Percentiles rank a stretch among this genome's conserved stretches.
These are phyloP conservation scores for Gardenia jasminoides DNA, from an alignment of 257 asterid genomes.

Conservation along the genomic window DNA sequence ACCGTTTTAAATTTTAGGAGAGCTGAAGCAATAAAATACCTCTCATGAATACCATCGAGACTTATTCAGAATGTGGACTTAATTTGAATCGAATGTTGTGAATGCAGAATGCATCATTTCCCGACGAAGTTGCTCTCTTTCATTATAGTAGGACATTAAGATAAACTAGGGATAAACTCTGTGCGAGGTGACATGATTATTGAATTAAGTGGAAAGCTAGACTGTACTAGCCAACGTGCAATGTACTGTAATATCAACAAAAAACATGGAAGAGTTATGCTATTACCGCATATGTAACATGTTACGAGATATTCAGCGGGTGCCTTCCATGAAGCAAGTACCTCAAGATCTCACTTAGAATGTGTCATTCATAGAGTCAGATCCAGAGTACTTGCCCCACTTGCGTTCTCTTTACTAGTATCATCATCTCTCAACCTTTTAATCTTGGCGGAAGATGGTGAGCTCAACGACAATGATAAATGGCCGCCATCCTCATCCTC, in stretches of 20 bases:
- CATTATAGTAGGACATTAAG: neutral
- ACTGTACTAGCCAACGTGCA: neutral
- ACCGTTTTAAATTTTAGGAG: neutral
- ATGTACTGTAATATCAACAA: neutral
- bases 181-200: neutral
- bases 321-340: constrained; percentile 33
- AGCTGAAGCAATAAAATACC: too few relatives aligned
- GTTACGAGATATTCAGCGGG: neutral
- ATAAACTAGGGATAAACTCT: neutral
- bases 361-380: constrained; percentile 86
- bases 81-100: neutral
- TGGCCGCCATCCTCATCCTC: constrained; percentile 34
- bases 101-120: neutral
- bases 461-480: constrained; percentile 45
- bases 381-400: constrained; percentile 84
- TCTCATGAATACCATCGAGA: too few relatives aligned
- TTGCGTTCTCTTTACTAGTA: constrained; percentile 31
- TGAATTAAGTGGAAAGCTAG: neutral
- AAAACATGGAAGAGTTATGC: neutral
- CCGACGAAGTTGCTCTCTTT: neutral
- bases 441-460: constrained; percentile 28
- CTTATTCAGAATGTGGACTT: neutral
- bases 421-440: constrained; percentile 40
- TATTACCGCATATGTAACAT: constrained; percentile 6
- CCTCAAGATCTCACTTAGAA: constrained; percentile 78